Evolutionary conservation across 2,329 filamentous ascomycete species (phyloP).

Genomic region (Fusarium sp.): DNA sequence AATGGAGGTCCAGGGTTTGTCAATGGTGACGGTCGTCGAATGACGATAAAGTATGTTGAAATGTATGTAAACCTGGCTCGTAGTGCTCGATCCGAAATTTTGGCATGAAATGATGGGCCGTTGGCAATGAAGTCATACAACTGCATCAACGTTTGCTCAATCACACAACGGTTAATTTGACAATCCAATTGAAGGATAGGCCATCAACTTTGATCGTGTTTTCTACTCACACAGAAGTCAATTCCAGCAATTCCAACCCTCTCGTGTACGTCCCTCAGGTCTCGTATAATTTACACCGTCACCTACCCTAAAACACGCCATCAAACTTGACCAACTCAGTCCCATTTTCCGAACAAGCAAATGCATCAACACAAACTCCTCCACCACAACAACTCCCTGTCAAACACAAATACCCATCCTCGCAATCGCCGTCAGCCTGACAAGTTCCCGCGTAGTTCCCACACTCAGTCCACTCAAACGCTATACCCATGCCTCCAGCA

Average conservation of each 20-base stretch:
- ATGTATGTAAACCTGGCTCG: too few relatives aligned
- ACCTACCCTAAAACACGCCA: slow-evolving; percentile 40
- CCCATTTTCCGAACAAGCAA: slow-evolving; percentile 55
- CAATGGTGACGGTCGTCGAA: too few relatives aligned
- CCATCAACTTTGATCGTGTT: too few relatives aligned
- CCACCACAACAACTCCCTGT: slow-evolving; percentile 55
- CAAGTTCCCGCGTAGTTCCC: slow-evolving; percentile 53
- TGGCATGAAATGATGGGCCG: too few relatives aligned
- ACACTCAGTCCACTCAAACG: slow-evolving; percentile 55
- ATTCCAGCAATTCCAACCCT: not conserved
- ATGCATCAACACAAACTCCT: slow-evolving; percentile 57
- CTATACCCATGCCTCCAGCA: slow-evolving; percentile 45
- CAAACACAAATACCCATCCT: slow-evolving; percentile 51
- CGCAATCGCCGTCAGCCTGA: slow-evolving; percentile 43
- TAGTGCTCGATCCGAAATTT: too few relatives aligned
- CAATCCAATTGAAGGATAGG: too few relatives aligned
- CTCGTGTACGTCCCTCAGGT: not conserved
- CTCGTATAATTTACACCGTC: not conserved
- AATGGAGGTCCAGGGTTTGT: too few relatives aligned
- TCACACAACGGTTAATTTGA: too few relatives aligned
- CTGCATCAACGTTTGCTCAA: too few relatives aligned
- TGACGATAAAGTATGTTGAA: too few relatives aligned
- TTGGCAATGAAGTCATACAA: too few relatives aligned
- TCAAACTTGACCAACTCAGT: slow-evolving; percentile 49
- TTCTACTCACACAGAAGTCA: too few relatives aligned